Evolutionary conservation across 1,284 basidiomycete species (phyloP).

Genomic region (Exobasidium rhododendri): DNA sequence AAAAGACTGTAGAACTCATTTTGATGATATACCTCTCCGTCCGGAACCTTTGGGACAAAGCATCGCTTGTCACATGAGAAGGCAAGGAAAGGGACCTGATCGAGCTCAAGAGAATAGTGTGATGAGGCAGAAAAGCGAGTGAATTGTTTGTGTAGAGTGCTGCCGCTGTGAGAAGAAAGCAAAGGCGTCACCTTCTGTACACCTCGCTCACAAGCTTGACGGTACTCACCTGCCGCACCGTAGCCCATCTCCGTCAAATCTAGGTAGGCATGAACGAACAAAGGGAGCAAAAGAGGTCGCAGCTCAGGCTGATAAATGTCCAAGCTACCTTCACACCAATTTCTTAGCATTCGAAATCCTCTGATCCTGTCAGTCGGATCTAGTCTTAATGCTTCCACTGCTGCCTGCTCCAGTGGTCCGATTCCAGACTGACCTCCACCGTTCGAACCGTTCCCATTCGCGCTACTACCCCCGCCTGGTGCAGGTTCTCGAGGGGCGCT

Average conservation of each 20-base stretch:
- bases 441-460: constrained; percentile 58
- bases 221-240: constrained; percentile 64
- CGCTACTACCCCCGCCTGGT: constrained; percentile 54
- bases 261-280: constrained; percentile 95
- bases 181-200: background rate
- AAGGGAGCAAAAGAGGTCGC: constrained; percentile 84
- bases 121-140: constrained; percentile 66
- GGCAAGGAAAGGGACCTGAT: constrained; percentile 79
- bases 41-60: constrained; percentile 77
- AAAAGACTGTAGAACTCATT: constrained; percentile 87
- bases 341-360: constrained; percentile 79
- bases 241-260: constrained; percentile 88
- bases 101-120: constrained; percentile 72
- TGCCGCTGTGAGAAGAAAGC: constrained; percentile 52
- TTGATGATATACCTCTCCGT: constrained; percentile 85
- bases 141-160: constrained; percentile 74
- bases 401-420: constrained; percentile 44
- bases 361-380: constrained; percentile 86
- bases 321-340: constrained; percentile 87
- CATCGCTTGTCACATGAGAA: constrained; percentile 74
- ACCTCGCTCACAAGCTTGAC: background rate
- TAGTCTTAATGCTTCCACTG: constrained; percentile 74
- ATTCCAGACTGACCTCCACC: background rate
- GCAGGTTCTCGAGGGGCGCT: constrained; percentile 45
- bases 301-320: constrained; percentile 89